Evolutionary conservation across 495 filamentous ascomycete species (phyloP).

Genomic region (Bathelium albidoporum): DNA sequence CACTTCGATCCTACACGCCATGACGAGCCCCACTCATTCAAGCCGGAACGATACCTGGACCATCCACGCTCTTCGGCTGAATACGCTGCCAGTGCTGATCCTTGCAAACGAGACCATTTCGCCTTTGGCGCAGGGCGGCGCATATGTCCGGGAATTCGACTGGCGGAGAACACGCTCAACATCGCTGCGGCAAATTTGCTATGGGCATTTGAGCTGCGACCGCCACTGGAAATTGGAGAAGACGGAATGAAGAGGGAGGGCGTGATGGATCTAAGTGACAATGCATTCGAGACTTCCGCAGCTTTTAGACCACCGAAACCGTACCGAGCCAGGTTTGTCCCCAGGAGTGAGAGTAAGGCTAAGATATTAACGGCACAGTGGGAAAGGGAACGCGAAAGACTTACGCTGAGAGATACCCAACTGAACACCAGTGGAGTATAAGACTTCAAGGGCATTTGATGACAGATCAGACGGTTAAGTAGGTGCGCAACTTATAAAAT

Average conservation of each 20-base stretch:
- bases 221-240: constrained; percentile 9
- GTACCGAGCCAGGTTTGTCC: constrained; percentile 12
- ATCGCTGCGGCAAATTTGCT: constrained; percentile 20
- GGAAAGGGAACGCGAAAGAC: too few species aligned
- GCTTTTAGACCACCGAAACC: constrained; percentile 11
- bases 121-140: constrained; percentile 21
- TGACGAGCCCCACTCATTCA: constrained; percentile 13
- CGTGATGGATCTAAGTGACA: constrained; percentile 16
- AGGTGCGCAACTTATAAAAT: too few species aligned
- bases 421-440: too few species aligned
- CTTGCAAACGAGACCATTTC: constrained; percentile 19
- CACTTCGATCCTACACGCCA: constrained; percentile 12
- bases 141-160: constrained; percentile 19
- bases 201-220: constrained; percentile 21
- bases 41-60: constrained; percentile 16
- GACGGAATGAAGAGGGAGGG: constrained; percentile 11
- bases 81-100: constrained; percentile 17
- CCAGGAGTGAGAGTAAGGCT: constrained; percentile 12
- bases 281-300: constrained; percentile 18
- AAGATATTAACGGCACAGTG: too few species aligned
- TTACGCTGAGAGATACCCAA: too few species aligned
- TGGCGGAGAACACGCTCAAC: constrained; percentile 23
- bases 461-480: too few species aligned
- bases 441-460: too few species aligned
- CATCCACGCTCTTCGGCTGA: constrained; percentile 12